Conservation (phyloP, 208 protist species). For the Tritrichomonas foetus region DNA sequence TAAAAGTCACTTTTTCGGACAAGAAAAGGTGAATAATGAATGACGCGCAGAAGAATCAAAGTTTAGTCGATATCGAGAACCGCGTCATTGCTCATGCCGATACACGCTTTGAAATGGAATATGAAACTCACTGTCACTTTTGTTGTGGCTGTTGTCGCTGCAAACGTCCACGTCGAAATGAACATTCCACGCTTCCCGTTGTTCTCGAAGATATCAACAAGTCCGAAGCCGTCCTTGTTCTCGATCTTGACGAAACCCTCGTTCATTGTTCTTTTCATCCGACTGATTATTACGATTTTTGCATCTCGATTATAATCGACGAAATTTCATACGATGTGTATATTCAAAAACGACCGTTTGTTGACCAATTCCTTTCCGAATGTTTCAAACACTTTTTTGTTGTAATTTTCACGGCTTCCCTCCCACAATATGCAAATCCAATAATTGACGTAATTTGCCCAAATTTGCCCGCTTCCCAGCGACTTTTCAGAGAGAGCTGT, state of each 20-base stretch:
- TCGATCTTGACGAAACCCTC: conserved; percentile 57
- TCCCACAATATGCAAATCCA: conserved; percentile 36
- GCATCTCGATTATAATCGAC: conserved; percentile 38
- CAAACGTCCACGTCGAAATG: too few relatives aligned
- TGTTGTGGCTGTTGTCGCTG: too few relatives aligned
- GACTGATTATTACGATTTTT: conserved; percentile 43
- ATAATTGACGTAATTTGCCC: conserved; percentile 8
- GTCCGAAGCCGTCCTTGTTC: conserved; percentile 41
- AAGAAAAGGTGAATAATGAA: too few relatives aligned
- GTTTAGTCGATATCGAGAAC: too few relatives aligned
- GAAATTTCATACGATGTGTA: conserved; percentile 41
- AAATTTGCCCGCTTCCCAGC: neutral
- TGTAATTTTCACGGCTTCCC: conserved; percentile 55
- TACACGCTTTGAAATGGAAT: too few relatives aligned
- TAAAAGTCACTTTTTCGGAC: too few relatives aligned
- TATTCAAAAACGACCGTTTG: conserved; percentile 49
- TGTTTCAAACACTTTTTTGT: conserved; percentile 47
- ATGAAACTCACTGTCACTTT: too few relatives aligned
- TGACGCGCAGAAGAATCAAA: too few relatives aligned
- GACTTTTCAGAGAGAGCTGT: conserved; percentile 50
- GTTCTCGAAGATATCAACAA: conserved; percentile 9
- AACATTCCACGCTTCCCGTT: neutral
- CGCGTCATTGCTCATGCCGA: too few relatives aligned
- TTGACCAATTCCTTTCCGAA: conserved; percentile 49
- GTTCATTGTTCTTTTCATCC: conserved; percentile 52